Evolutionary conservation across 768 basidiomycete genomes (phyloP).

Genomic region (Pulveroboletus sp.): DNA sequence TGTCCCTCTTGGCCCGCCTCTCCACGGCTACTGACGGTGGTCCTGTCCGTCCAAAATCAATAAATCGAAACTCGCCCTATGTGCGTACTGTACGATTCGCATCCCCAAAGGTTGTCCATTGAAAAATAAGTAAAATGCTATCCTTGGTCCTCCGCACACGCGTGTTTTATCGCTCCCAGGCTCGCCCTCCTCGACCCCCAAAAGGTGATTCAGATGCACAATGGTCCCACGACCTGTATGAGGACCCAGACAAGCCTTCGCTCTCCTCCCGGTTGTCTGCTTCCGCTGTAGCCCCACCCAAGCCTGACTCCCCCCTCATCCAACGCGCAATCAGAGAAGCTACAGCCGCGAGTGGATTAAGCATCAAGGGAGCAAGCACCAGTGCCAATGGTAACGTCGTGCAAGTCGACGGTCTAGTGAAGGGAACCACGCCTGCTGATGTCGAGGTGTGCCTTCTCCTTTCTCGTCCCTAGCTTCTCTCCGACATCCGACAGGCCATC

Average conservation of each 20-base stretch:
- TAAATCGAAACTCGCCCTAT: conserved; percentile 30
- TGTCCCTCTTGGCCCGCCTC: conserved; percentile 30
- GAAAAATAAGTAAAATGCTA: conserved; percentile 15
- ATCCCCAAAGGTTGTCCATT: conserved; percentile 18
- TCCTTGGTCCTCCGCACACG: background rate
- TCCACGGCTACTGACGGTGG: conserved; percentile 27
- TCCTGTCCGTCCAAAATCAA: conserved; percentile 29
- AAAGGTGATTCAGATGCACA: conserved; percentile 62
- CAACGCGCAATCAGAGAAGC: conserved; percentile 65
- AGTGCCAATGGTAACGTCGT: conserved; percentile 57
- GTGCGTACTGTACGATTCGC: conserved; percentile 33
- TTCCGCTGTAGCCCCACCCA: conserved; percentile 42
- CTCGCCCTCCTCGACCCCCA: conserved; percentile 46
- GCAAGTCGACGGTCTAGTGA: conserved; percentile 66
- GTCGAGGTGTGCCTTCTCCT: conserved; percentile 41
- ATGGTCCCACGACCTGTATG: conserved; percentile 73
- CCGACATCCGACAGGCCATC: conserved; percentile 44
- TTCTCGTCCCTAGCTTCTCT: background rate
- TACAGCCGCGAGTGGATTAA: conserved; percentile 38
- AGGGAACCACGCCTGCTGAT: conserved; percentile 77
- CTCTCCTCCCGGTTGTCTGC: conserved; percentile 54
- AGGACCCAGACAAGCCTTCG: conserved; percentile 48
- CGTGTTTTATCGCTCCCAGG: conserved; percentile 14
- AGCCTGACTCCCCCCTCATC: conserved; percentile 50
- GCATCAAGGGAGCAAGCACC: conserved; percentile 66